Conservation (phyloP, 106 monocot species). For the Gastrodia elata region DNA sequence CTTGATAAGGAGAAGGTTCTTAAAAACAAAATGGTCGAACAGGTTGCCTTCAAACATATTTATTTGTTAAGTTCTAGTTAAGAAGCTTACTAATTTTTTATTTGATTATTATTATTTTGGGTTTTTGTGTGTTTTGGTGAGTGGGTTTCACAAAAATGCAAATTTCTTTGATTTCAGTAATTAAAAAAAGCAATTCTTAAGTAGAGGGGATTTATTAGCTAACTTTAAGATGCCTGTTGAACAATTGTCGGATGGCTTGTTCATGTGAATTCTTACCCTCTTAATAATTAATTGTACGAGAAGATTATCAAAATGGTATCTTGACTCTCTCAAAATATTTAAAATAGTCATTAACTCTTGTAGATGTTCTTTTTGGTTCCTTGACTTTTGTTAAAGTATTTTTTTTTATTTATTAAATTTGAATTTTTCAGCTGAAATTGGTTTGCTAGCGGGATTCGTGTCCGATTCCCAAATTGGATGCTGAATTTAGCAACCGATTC, state of each 20-base stretch:
- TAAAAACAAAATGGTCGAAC: conserved; percentile 86
- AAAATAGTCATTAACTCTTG: no score
- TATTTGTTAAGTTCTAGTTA: not conserved
- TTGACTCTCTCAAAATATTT: no score
- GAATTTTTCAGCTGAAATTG: no score
- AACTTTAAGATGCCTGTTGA: not conserved
- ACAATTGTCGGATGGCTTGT: not conserved
- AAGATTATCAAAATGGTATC: no score
- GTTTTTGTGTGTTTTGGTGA: no score
- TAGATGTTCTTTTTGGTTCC: no score
- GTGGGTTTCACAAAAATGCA: not conserved
- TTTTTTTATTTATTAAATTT: no score
- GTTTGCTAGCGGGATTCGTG: no score
- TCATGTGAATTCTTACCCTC: not conserved
- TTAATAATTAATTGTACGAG: not conserved
- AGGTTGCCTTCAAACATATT: conserved; percentile 34
- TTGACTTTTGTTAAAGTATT: no score
- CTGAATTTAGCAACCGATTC: no score
- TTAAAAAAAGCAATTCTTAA: not conserved
- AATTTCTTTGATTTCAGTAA: not conserved
- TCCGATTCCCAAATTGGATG: no score
- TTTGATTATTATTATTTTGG: not conserved
- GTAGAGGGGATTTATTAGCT: not conserved
- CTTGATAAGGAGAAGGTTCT: conserved; percentile 90
- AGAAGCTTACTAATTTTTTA: not conserved